A percentile compares a stretch with the other conserved stretches of the same genome.
Evolutionary conservation across 2,329 filamentous ascomycete species (phyloP).

Genomic region (Meredithiella fracta): DNA sequence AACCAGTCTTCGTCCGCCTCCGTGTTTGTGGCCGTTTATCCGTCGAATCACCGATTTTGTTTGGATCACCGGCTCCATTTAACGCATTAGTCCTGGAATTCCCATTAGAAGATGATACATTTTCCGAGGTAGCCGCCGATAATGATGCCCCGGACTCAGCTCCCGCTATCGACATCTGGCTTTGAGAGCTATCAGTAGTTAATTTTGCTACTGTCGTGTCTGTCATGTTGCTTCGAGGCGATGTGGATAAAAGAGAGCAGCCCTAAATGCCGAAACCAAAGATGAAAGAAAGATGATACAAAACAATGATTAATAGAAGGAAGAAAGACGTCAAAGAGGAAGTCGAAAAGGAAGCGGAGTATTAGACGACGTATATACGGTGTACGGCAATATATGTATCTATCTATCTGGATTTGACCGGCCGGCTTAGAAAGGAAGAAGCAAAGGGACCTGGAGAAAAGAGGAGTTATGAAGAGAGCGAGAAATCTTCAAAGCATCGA

Average conservation of each 20-base stretch:
- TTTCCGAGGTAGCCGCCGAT: not conserved
- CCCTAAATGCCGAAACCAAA: not conserved
- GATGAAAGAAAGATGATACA: constrained; percentile 1
- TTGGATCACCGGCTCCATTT: constrained; percentile 14
- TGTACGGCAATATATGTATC: too few relatives aligned
- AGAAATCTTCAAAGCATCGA: too few relatives aligned
- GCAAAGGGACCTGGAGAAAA: too few relatives aligned
- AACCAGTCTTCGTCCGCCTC: constrained; percentile 76
- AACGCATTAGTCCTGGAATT: not conserved
- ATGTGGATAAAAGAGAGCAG: not conserved
- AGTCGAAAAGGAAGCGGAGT: not conserved
- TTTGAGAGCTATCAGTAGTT: not conserved
- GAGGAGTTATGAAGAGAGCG: too few relatives aligned
- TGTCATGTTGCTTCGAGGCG: not conserved
- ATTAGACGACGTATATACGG: not conserved
- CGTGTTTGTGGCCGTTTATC: constrained; percentile 37
- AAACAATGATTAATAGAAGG: not conserved
- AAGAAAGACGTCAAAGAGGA: not conserved
- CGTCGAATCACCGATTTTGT: not conserved
- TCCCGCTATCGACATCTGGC: not conserved
- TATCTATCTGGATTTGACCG: too few relatives aligned
- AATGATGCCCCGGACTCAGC: too few relatives aligned
- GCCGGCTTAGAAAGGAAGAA: too few relatives aligned
- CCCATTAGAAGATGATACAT: not conserved
- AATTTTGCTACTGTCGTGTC: not conserved